Conservation (phyloP, 805 yeast genomes). For the Barnettozyma salicaria region DNA sequence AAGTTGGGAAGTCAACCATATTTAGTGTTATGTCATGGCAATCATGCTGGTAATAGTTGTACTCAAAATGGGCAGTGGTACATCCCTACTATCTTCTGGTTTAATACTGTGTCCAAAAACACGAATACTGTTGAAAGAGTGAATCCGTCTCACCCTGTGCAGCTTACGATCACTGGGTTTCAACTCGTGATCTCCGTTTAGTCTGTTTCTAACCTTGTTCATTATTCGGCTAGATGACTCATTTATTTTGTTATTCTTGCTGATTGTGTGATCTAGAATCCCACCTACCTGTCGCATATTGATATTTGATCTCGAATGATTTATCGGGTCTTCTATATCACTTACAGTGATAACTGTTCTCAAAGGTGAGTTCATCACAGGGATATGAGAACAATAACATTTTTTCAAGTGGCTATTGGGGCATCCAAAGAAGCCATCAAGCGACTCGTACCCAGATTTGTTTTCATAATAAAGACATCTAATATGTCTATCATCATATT, state of each 20-base stretch:
- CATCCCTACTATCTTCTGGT: not conserved
- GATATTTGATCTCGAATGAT: not conserved
- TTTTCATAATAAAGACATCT: conserved; percentile 18
- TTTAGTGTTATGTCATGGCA: not conserved
- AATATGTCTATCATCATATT: conserved; percentile 23
- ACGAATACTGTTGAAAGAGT: conserved; percentile 2
- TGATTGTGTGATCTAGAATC: no score
- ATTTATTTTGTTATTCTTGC: not conserved
- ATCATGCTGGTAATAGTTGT: not conserved
- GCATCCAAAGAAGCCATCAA: conserved; percentile 4
- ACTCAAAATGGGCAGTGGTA: not conserved
- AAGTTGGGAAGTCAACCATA: conserved; percentile 32
- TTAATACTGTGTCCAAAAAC: conserved; percentile 3
- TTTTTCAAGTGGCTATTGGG: conserved; percentile 2
- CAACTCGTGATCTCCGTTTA: conserved; percentile 2
- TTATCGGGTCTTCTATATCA: not conserved
- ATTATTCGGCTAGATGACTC: conserved; percentile 3
- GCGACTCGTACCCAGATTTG: not conserved
- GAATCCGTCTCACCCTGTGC: not conserved
- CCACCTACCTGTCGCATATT: not conserved
- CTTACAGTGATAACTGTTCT: not conserved
- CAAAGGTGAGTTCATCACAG: conserved; percentile 16
- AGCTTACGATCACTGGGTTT: not conserved
- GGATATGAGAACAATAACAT: conserved; percentile 14
- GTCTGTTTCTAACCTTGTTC: conserved; percentile 6